A percentile compares a stretch with the other conserved stretches of the same genome.
phyloP scores from a whole-genome alignment of 805 yeast genomes.

The Schwanniomyces yamadae region DNA sequence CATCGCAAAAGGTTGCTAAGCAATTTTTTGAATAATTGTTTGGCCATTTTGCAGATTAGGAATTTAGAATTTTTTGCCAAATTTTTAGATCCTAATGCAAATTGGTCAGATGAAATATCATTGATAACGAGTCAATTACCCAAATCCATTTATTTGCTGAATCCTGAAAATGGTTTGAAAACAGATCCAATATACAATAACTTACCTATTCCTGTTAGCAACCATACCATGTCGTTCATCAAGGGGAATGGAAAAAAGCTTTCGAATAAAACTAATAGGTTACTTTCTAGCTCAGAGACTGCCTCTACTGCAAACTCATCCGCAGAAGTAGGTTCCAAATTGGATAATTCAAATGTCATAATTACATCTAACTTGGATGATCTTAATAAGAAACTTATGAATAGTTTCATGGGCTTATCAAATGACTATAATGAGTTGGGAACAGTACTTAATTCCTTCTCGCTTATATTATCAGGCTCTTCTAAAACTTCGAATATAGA shows the following conservation, averaged over 20 bases:
- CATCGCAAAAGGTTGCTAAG: constrained; percentile 71
- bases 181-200: constrained; percentile 33
- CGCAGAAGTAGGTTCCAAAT: constrained; percentile 3
- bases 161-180: constrained; percentile 44
- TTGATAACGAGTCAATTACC: constrained; percentile 40
- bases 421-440: constrained; percentile 76
- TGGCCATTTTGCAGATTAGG: constrained; percentile 53
- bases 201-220: constrained; percentile 33
- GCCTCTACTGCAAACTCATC: background rate
- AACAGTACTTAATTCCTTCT: constrained; percentile 49
- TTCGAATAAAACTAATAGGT: constrained; percentile 21
- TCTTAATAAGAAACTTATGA: constrained; percentile 54
- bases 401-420: constrained; percentile 57
- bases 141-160: constrained; percentile 38
- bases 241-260: constrained; percentile 28
- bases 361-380: constrained; percentile 51
- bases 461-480: constrained; percentile 46
- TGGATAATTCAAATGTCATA: constrained; percentile 11
- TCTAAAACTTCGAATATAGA: constrained; percentile 20
- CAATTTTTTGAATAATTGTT: constrained; percentile 76
- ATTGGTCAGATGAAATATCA: constrained; percentile 69
- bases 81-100: constrained; percentile 81
- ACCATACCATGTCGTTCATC: constrained; percentile 31
- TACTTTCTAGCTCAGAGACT: constrained; percentile 3
- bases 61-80: constrained; percentile 63